Percentiles rank a stretch among this genome's conserved stretches.
These are phyloP conservation scores for Ceratocystis cubensis DNA, from an alignment of 2,329 filamentous ascomycete species.

Conservation along the genomic window DNA sequence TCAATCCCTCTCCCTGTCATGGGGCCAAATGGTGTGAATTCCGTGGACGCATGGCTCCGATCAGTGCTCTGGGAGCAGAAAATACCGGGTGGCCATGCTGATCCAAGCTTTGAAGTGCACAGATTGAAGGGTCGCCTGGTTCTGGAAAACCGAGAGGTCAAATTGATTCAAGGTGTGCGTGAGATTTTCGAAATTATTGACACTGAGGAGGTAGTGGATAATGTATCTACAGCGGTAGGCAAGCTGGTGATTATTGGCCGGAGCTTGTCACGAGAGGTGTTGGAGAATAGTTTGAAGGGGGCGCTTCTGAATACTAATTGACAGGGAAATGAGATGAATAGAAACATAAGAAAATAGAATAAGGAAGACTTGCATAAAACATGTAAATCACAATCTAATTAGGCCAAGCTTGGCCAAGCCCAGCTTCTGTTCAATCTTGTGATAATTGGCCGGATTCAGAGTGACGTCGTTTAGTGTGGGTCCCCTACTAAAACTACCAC, in stretches of 20 bases:
- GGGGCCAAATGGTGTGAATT: conserved; percentile 41
- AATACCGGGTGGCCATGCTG: conserved; percentile 37
- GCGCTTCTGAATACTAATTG: not conserved
- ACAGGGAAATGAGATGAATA: not conserved
- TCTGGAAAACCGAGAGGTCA: conserved; percentile 50
- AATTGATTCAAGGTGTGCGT: conserved; percentile 80
- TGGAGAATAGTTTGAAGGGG: conserved; percentile 35
- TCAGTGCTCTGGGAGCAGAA: conserved; percentile 70
- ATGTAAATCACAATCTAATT: not conserved
- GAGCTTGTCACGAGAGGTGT: conserved; percentile 38
- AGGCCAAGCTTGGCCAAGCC: not conserved
- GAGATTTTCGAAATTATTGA: conserved; percentile 91
- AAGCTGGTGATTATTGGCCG: conserved; percentile 55
- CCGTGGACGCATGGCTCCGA: conserved; percentile 70
- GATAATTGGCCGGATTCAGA: not conserved
- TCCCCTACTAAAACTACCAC: not conserved
- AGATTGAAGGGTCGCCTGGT: conserved; percentile 70
- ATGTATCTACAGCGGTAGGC: conserved; percentile 29
- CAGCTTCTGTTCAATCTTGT: not conserved
- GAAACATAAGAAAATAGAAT: conserved; percentile 23
- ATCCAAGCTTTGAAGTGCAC: conserved; percentile 61
- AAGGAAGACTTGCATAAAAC: conserved; percentile 10
- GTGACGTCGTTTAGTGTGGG: conserved; percentile 3
- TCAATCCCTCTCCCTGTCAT: conserved; percentile 56
- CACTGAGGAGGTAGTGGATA: conserved; percentile 28